Base-by-base conservation (phyloP, 83 land plant genomes). In the Thuja plicata region DNA sequence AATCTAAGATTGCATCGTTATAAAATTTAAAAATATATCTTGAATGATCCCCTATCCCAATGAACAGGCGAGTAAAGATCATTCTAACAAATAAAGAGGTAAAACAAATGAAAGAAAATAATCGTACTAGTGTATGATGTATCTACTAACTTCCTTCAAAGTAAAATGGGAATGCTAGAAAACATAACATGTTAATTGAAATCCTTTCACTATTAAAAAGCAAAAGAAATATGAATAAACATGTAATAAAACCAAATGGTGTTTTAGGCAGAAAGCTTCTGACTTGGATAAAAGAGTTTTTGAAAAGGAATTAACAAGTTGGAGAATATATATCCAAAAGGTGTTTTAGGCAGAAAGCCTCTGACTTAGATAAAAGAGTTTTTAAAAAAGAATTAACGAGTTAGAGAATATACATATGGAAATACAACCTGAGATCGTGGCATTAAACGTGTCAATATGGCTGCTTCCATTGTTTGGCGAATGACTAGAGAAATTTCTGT, bases 401-500 rank as follows among this genome's bases (percentile, higher is more conserved):
- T 45, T 15, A 30, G 12, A 43, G 87, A 32, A 87, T 76, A 76
- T 78, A 73, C 15, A 34, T 37, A 8, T 38, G 37, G 37, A n/a
- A 24, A 82, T 21, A 50, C 0, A 71, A 94, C 96, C 97, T 98
- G 99, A 77, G 99, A 94, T 41, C 97, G 96, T 55, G 99, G 99
- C 94, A 98, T 89, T 45, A 98, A 89, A 74, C 97, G 93, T 80
- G 99, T 98, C 91, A 98, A 74, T 66, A 98, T 98, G 91, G 97
- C 94, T 35, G 97, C 99, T 87, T 98, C 99, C 97, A 98, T 95
- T 9, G 98, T 98, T 87, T 98, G 99, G 0, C 99, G 97, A 86
- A 98, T 98, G 34, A 98, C 99, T 13, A 98, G 87, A 70, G 99
- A 98, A 70, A 98, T 94, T 91, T 98, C 99, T 7, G 95, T 97